Base-by-base conservation (phyloP, 352 stramenopile genomes). In the Phytopythium aichiense region DNA sequence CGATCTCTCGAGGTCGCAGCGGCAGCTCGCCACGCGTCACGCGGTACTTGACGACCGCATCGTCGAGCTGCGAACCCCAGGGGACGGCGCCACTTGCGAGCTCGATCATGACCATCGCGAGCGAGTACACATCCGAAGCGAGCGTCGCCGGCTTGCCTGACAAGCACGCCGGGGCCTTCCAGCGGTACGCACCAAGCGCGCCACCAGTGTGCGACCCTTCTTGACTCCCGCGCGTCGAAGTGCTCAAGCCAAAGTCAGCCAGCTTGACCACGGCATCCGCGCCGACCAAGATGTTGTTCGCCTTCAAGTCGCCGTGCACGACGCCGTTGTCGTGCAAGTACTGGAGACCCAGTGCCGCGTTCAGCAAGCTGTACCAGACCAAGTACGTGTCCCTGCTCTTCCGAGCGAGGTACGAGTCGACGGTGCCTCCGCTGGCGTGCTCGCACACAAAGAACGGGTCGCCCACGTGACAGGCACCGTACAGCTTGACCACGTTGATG, bases 391-490 rank as follows among this genome's bases (percentile, higher is more conserved):
- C 54, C 2, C 33, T 15, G 22, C 22, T 25, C 45, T 50, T 49
- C 2, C n/a, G 12, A 12, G 65, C 37, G 7, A 77, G 61, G 56
- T 72, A 77, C n/a, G 46, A 38, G 38, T 74, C 67, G 0, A 74
- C 49, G 6, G 60, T 57, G 31, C 70, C 70, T 16, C 71, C 68
- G 37, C 55, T 67, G 7, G 70, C 70, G 16, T 38, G 61, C 33
- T 76, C 69, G 38, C 66, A 76, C 35, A 76, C 53, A 53, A 76
- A 76, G 66, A 73, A 77, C 22, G 67, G 70, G 28, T 74, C 55
- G 15, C 67, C 67, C 15, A 77, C 63, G 23, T 77, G 64, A 20
- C 67, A 74, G 0, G 64, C 70, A 18, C 70, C 70, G 43, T 73
- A 77, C 7, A 77, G 53, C 51, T 74, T 67, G 28, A 77, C 64